phyloP scores from a whole-genome alignment of 2,329 filamentous ascomycete genomes.

The Ceratocystis lukuohia region DNA sequence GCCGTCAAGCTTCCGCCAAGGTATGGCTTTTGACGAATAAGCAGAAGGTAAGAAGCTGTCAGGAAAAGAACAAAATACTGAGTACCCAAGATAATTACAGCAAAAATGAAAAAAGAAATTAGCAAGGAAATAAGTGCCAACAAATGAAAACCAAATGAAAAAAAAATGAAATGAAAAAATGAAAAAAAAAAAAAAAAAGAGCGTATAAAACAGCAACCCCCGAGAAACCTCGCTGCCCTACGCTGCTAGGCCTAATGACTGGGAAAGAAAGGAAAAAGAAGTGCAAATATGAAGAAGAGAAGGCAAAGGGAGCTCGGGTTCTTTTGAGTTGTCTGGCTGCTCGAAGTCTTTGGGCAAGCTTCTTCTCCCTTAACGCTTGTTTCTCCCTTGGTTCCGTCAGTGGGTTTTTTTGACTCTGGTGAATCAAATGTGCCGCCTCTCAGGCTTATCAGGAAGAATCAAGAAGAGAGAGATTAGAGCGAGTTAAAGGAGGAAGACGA shows the following conservation, averaged over 20 bases:
- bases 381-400: slow-evolving; percentile 7
- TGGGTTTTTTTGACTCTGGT: not conserved
- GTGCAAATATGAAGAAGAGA: slow-evolving; percentile 4
- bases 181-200: slow-evolving; percentile 6
- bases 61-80: slow-evolving; percentile 1
- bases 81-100: not conserved
- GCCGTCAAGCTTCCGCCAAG: not conserved
- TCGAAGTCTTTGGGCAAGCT: not conserved
- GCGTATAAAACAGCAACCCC: not conserved
- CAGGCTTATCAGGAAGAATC: slow-evolving; percentile 1
- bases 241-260: not conserved
- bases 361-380: slow-evolving; percentile 8
- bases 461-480: not conserved
- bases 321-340: slow-evolving; percentile 11
- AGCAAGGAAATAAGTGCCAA: slow-evolving; percentile 18
- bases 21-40: not conserved
- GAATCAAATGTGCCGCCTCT: slow-evolving; percentile 11
- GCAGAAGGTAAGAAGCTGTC: not conserved
- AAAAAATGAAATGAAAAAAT: not conserved
- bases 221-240: slow-evolving; percentile 4
- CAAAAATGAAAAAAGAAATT: slow-evolving; percentile 1
- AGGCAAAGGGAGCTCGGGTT: slow-evolving; percentile 6
- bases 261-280: slow-evolving; percentile 7
- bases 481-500: not conserved
- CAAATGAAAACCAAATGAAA: not conserved